Evolutionary conservation across 345 rosid genomes (phyloP).

Genomic region (Firmiana major): DNA sequence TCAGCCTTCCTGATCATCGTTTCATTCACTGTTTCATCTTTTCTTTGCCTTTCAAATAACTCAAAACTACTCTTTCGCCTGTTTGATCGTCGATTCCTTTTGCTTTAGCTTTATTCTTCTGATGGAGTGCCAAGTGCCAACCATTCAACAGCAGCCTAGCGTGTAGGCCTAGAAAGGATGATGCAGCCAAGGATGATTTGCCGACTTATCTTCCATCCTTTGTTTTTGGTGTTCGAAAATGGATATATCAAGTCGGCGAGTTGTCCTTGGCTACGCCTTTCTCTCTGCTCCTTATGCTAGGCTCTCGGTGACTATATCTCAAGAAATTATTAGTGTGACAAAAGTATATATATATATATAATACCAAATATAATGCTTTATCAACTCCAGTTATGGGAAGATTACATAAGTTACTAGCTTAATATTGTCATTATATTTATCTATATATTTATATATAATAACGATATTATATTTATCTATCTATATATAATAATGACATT

Average conservation of each 20-base stretch:
- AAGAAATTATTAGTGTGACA: neutral
- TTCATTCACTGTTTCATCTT: neutral
- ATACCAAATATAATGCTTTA: neutral
- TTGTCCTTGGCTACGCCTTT: constrained; percentile 41
- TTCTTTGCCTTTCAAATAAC: neutral
- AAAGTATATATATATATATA: too few relatives aligned
- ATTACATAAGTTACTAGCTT: neutral
- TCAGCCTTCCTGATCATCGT: neutral
- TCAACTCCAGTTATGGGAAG: neutral
- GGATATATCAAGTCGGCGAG: constrained; percentile 31
- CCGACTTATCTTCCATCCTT: constrained; percentile 22
- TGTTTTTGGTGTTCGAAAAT: too few relatives aligned
- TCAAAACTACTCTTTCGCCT: neutral
- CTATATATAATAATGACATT: neutral
- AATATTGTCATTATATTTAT: too few relatives aligned
- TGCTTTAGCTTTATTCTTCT: neutral
- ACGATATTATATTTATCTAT: neutral
- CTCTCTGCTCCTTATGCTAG: constrained; percentile 41
- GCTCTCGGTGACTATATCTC: constrained; percentile 19
- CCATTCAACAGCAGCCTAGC: constrained; percentile 25
- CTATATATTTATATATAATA: too few relatives aligned
- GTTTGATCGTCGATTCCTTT: neutral
- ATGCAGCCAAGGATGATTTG: constrained; percentile 70
- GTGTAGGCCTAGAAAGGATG: constrained; percentile 25
- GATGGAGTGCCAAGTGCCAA: neutral